phyloP scores from a whole-genome alignment of 1,139 yeast genomes.

The Lodderomyces parapsilosis region DNA sequence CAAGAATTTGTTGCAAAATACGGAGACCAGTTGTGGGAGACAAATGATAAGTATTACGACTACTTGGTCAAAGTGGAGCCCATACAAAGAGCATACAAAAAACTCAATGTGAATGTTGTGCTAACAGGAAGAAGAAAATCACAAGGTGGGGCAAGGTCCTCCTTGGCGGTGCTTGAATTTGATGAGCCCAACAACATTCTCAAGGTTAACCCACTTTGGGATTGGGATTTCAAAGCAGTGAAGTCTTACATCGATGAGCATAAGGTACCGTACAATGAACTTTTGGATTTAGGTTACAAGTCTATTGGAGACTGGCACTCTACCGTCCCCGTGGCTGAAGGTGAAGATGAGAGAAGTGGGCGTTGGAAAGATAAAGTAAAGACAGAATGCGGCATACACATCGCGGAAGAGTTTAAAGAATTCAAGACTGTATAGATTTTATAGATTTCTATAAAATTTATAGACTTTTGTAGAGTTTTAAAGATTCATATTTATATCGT shows the following conservation, averaged over 20 bases:
- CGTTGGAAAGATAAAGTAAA: slow-evolving; percentile 93
- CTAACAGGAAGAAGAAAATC: slow-evolving; percentile 89
- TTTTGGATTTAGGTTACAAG: slow-evolving; percentile 83
- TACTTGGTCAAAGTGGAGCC: slow-evolving; percentile 92
- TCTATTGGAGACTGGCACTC: slow-evolving; percentile 97
- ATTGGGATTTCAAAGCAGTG: slow-evolving; percentile 79
- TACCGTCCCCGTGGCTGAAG: slow-evolving; percentile 83
- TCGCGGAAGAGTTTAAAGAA: slow-evolving; percentile 67
- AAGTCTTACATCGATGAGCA: slow-evolving; percentile 64
- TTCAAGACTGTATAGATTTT: neutral
- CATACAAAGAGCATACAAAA: slow-evolving; percentile 76
- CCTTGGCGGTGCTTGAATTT: slow-evolving; percentile 73
- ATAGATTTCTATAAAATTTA: too few relatives aligned
- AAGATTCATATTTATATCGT: too few relatives aligned
- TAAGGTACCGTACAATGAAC: slow-evolving; percentile 80
- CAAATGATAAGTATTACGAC: slow-evolving; percentile 79
- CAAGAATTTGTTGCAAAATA: slow-evolving; percentile 63
- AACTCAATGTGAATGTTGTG: slow-evolving; percentile 72
- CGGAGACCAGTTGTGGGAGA: slow-evolving; percentile 84
- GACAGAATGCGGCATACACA: slow-evolving; percentile 96
- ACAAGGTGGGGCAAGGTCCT: slow-evolving; percentile 83
- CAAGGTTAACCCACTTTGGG: slow-evolving; percentile 86
- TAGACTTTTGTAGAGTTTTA: neutral
- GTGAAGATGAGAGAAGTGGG: slow-evolving; percentile 94
- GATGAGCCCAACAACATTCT: slow-evolving; percentile 68